These are phyloP conservation scores for Areca catechu DNA, from an alignment of 176 grass and related monocot genomes.

Conservation along the genomic window DNA sequence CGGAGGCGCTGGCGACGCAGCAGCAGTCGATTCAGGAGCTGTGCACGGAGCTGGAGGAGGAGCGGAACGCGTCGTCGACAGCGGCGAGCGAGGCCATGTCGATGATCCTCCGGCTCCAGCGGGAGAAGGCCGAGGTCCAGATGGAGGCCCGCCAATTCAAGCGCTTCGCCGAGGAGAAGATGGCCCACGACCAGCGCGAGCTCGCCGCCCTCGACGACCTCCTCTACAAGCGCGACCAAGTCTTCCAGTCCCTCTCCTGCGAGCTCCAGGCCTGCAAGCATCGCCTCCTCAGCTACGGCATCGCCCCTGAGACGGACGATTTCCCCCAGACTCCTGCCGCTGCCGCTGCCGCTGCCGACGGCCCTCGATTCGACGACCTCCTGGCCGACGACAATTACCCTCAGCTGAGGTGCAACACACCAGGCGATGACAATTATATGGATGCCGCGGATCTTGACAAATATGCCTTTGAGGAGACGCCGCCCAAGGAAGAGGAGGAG, in stretches of 20 bases:
- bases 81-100: slow-evolving; percentile 95
- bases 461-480: slow-evolving; percentile 1
- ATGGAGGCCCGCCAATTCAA: slow-evolving; percentile 98
- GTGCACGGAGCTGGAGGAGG: slow-evolving; percentile 66
- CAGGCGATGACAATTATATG: not conserved
- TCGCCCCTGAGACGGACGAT: slow-evolving; percentile 37
- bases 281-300: slow-evolving; percentile 44
- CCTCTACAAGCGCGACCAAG: slow-evolving; percentile 46
- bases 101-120: slow-evolving; percentile 92
- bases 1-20: slow-evolving; percentile 47
- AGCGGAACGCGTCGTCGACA: slow-evolving; percentile 65
- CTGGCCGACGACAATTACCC: slow-evolving; percentile 1
- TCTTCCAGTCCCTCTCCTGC: slow-evolving; percentile 24
- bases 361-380: slow-evolving; percentile 23
- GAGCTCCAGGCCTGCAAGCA: slow-evolving; percentile 41
- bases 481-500: not conserved
- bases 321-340: slow-evolving; percentile 3
- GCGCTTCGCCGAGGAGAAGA: slow-evolving; percentile 90
- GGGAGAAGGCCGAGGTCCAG: slow-evolving; percentile 88
- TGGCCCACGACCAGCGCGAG: slow-evolving; percentile 66
- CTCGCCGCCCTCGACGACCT: slow-evolving; percentile 47
- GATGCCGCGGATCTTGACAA: slow-evolving; percentile 3
- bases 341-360: not conserved
- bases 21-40: slow-evolving; percentile 51
- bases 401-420: slow-evolving; percentile 7